Evolutionary conservation across 2,329 filamentous ascomycete species (phyloP).

Genomic region (Fusarium mexicanum): DNA sequence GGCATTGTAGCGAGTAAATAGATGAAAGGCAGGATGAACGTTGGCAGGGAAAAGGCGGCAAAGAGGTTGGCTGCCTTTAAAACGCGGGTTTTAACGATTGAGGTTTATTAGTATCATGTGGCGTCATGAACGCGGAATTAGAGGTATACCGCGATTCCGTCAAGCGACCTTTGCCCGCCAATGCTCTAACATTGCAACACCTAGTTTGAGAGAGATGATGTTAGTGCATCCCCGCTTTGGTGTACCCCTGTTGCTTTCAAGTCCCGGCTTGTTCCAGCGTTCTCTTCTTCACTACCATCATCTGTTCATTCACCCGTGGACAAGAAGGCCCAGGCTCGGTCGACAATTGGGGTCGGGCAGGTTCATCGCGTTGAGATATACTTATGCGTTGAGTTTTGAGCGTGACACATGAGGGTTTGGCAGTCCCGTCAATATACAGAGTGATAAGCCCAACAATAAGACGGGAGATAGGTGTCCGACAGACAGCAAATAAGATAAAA

Average conservation of each 20-base stretch:
- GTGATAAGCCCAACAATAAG: background rate
- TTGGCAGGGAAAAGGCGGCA: background rate
- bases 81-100: background rate
- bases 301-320: no score
- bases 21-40: no score
- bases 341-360: accelerated
- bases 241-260: background rate
- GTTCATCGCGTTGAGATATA: background rate
- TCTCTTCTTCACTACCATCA: background rate
- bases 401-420: accelerated
- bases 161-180: accelerated
- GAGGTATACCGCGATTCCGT: accelerated
- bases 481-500: background rate
- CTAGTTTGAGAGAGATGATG: background rate
- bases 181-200: no score
- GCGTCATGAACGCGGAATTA: background rate
- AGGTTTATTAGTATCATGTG: background rate
- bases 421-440: accelerated
- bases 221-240: accelerated
- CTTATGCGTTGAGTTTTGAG: background rate
- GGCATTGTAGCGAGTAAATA: background rate
- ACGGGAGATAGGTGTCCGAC: no score
- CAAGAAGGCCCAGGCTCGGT: background rate
- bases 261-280: background rate
- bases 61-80: background rate